Conservation (phyloP, 2,329 filamentous ascomycete genomes). For the Sclerotiophoma versabilis region DNA sequence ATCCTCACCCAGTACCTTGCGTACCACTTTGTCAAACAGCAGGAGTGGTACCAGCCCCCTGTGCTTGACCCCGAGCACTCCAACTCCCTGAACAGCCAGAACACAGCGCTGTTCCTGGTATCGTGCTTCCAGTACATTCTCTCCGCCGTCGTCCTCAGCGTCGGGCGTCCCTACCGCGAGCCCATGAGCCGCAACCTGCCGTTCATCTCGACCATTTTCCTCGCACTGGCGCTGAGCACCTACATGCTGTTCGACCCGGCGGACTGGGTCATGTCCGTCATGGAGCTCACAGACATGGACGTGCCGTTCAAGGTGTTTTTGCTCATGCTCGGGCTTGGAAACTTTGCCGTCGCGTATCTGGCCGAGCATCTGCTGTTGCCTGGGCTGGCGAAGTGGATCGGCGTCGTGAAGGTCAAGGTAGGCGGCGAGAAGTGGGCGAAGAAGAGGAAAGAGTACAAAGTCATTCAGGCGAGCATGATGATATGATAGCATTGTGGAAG, state of each 20-base stretch:
- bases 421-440: slow-evolving; percentile 60
- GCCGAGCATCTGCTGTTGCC: slow-evolving; percentile 77
- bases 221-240: slow-evolving; percentile 70
- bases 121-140: slow-evolving; percentile 96
- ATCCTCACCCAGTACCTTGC: slow-evolving; percentile 77
- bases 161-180: slow-evolving; percentile 89
- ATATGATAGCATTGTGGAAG: slow-evolving; percentile 10
- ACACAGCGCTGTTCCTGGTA: slow-evolving; percentile 86
- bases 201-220: slow-evolving; percentile 78
- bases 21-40: slow-evolving; percentile 76
- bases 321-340: slow-evolving; percentile 71
- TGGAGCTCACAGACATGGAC: slow-evolving; percentile 85
- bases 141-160: slow-evolving; percentile 85
- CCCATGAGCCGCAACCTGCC: slow-evolving; percentile 81
- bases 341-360: slow-evolving; percentile 72
- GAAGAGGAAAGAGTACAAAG: slow-evolving; percentile 86
- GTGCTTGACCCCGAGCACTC: slow-evolving; percentile 77
- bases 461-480: slow-evolving; percentile 59
- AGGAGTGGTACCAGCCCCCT: slow-evolving; percentile 86
- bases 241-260: slow-evolving; percentile 85
- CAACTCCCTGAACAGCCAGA: slow-evolving; percentile 90
- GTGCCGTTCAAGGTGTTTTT: slow-evolving; percentile 76
- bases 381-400: slow-evolving; percentile 71
- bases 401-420: slow-evolving; percentile 64
- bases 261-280: slow-evolving; percentile 71